A percentile compares a stretch with the other conserved stretches of the same genome.
phyloP scores from a whole-genome alignment of 23 red algal species.

The Agarophyton chilense region DNA sequence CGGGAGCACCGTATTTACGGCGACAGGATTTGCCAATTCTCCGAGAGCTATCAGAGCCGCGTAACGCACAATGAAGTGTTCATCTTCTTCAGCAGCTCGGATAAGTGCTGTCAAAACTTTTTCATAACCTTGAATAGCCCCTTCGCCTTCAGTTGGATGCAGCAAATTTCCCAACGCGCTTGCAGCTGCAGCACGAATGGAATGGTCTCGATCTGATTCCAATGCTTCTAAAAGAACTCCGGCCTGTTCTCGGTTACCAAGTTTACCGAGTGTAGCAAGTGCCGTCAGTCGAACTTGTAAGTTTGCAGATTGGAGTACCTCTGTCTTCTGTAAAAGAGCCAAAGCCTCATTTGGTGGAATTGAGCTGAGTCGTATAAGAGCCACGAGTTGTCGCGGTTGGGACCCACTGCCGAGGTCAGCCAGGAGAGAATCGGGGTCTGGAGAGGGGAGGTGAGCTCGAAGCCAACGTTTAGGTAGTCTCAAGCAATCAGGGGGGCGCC shows the following conservation, averaged over 20 bases:
- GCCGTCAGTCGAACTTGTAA: constrained; percentile 34
- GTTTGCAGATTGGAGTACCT: constrained; percentile 14
- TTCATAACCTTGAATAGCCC: neutral
- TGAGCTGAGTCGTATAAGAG: constrained; percentile 11
- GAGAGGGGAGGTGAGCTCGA: constrained; percentile 8
- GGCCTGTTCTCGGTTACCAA: constrained; percentile 8
- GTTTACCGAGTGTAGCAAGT: constrained; percentile 50
- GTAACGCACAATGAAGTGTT: constrained; percentile 60
- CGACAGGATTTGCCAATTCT: constrained; percentile 15
- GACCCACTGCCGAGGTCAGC: constrained; percentile 32
- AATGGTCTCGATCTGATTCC: constrained; percentile 35
- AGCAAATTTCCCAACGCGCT: constrained; percentile 47
- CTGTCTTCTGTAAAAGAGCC: constrained; percentile 21
- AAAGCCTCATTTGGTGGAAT: constrained; percentile 34
- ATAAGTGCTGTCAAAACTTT: constrained; percentile 11
- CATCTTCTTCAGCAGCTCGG: constrained; percentile 32
- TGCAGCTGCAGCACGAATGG: constrained; percentile 57
- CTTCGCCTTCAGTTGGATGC: neutral
- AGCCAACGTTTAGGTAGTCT: neutral
- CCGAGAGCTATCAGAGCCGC: constrained; percentile 43
- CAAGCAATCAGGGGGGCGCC: neutral
- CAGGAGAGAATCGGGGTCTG: constrained; percentile 3
- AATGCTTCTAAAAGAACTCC: constrained; percentile 19
- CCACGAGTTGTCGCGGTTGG: constrained; percentile 39
- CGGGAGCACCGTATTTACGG: neutral